phyloP scores from a whole-genome alignment of 192 early-diverging fungal species.

The Backusella liffmaniae region DNA sequence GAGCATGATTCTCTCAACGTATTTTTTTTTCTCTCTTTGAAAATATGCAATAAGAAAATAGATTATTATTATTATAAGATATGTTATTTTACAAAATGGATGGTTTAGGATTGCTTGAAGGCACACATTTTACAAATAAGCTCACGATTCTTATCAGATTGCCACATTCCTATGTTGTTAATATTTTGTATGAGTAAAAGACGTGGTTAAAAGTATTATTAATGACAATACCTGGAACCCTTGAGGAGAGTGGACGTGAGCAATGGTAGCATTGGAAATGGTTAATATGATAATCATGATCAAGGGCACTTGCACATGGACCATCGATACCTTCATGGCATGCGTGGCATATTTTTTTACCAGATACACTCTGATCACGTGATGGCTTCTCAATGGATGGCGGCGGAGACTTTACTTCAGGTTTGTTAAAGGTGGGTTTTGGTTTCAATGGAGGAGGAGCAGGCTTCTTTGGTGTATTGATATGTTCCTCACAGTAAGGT shows the following conservation, averaged over 20 bases:
- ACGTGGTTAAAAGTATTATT: neutral
- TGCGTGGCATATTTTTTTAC: slow-evolving; percentile 14
- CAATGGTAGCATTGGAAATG: slow-evolving; percentile 38
- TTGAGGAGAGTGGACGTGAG: slow-evolving; percentile 21
- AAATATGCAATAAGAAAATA: neutral
- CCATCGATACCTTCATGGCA: slow-evolving; percentile 26
- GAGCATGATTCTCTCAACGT: neutral
- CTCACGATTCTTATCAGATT: slow-evolving; percentile 7
- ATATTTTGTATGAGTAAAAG: neutral
- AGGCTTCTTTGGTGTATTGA: neutral
- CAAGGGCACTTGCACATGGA: slow-evolving; percentile 26
- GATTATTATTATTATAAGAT: neutral
- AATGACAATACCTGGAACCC: slow-evolving; percentile 32
- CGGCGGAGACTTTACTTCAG: neutral
- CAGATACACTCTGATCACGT: neutral
- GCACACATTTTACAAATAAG: slow-evolving; percentile 20
- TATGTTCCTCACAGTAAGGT: slow-evolving; percentile 19
- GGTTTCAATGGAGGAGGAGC: neutral
- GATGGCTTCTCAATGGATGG: neutral
- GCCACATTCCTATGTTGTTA: slow-evolving; percentile 17
- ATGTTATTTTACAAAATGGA: neutral
- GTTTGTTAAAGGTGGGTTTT: neutral
- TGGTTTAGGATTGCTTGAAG: neutral
- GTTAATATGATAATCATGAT: slow-evolving; percentile 30
- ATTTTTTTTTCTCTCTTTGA: neutral